Conservation (phyloP, 2,329 filamentous ascomycete species). For the Beauveria brongniartii region DNA sequence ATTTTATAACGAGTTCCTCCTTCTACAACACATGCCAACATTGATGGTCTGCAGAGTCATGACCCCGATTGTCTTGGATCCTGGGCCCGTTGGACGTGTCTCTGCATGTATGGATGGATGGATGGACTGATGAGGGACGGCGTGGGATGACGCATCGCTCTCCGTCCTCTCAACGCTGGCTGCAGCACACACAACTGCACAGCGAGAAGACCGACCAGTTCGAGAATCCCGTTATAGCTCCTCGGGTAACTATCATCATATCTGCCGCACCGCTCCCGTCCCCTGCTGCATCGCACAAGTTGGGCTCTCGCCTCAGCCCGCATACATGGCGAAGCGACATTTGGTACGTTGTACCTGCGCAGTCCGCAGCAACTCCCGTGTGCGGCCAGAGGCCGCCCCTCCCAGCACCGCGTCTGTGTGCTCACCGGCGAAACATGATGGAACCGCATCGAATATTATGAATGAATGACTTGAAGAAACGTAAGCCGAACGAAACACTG, state of each 20-base stretch:
- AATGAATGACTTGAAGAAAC: no score
- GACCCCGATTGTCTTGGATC: neutral
- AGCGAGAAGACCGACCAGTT: neutral
- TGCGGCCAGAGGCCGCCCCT: neutral
- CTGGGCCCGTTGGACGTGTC: neutral
- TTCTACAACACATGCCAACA: neutral
- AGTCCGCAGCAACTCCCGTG: neutral
- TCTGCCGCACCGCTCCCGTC: neutral
- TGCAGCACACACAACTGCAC: neutral
- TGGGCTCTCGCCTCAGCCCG: neutral
- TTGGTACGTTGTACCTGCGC: neutral
- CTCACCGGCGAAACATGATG: neutral
- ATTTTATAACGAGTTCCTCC: conserved; percentile 1
- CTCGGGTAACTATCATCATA: conserved; percentile 1
- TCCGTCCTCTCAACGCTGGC: neutral
- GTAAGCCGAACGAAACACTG: no score
- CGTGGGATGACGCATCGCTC: neutral
- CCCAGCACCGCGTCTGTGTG: neutral
- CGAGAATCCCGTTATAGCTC: neutral
- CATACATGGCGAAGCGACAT: neutral
- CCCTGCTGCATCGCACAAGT: neutral
- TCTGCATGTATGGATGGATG: neutral
- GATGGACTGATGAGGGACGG: neutral
- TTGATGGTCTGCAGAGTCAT: neutral
- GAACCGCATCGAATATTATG: no score